phyloP scores from a whole-genome alignment of 1,139 yeast species.

The Pichia sp. region DNA sequence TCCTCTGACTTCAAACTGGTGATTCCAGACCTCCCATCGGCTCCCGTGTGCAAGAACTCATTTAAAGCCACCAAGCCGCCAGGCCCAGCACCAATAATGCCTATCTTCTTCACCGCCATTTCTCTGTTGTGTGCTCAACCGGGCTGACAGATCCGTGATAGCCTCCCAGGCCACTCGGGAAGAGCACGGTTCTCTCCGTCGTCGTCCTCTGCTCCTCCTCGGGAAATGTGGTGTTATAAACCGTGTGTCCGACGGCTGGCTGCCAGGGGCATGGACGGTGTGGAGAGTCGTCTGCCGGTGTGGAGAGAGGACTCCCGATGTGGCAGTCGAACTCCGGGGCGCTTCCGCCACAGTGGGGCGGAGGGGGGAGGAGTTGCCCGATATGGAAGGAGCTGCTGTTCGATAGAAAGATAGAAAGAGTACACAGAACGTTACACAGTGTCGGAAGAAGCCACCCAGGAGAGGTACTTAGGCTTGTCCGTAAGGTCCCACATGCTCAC shows the following conservation, averaged over 20 bases:
- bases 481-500: conserved; percentile 22
- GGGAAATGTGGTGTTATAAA: too few relatives aligned
- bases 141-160: too few relatives aligned
- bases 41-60: conserved; percentile 34
- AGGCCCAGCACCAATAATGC: conserved; percentile 40
- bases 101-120: conserved; percentile 25
- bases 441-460: conserved; percentile 9
- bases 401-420: too few relatives aligned
- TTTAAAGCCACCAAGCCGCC: conserved; percentile 35
- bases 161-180: too few relatives aligned
- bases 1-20: conserved; percentile 9
- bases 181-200: too few relatives aligned
- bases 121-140: not conserved
- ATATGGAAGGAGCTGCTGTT: not conserved
- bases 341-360: not conserved
- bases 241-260: too few relatives aligned
- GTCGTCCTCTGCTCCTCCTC: too few relatives aligned
- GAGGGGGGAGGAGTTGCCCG: not conserved
- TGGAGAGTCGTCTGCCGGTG: not conserved
- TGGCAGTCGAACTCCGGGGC: not conserved
- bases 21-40: conserved; percentile 32
- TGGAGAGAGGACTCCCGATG: not conserved
- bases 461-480: conserved; percentile 13
- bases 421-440: too few relatives aligned
- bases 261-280: not conserved